These are phyloP conservation scores for Fragaria ananassa DNA, from an alignment of 306 rosid genomes.

Conservation along the genomic window DNA sequence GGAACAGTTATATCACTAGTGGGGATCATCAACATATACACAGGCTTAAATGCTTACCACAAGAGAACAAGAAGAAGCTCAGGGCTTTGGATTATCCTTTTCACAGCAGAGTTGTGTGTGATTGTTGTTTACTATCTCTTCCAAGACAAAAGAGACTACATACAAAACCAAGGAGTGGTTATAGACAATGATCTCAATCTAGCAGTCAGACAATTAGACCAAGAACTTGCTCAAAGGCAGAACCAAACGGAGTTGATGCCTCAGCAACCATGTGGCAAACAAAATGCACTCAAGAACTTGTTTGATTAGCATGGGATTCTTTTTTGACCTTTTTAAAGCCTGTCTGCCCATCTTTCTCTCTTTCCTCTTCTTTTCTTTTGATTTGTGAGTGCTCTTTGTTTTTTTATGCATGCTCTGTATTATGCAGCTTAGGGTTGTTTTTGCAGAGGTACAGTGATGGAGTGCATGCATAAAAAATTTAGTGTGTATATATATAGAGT, in stretches of 20 bases:
- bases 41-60: slow-evolving; percentile 73
- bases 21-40: slow-evolving; percentile 80
- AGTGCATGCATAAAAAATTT: slow-evolving; percentile 63
- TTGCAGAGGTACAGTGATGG: slow-evolving; percentile 9
- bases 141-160: slow-evolving; percentile 80
- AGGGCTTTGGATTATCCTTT: slow-evolving; percentile 71
- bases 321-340: not conserved
- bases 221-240: slow-evolving; percentile 42
- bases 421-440: not conserved
- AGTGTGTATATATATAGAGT: slow-evolving; percentile 10
- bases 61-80: slow-evolving; percentile 64
- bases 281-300: slow-evolving; percentile 78
- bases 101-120: slow-evolving; percentile 66
- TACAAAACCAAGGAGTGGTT: slow-evolving; percentile 71
- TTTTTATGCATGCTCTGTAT: slow-evolving; percentile 60
- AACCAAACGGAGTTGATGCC: slow-evolving; percentile 53
- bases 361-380: not conserved
- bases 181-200: slow-evolving; percentile 28
- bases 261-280: slow-evolving; percentile 56
- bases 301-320: slow-evolving; percentile 51
- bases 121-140: slow-evolving; percentile 64
- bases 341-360: slow-evolving; percentile 1
- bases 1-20: slow-evolving; percentile 66
- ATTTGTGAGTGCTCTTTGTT: slow-evolving; percentile 17
- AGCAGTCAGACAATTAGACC: slow-evolving; percentile 27